Evolutionary conservation across 169 alveolate genomes (phyloP), one percentile per base, ranked within the genome.

Genomic region (Eimeria necatrix): DNA sequence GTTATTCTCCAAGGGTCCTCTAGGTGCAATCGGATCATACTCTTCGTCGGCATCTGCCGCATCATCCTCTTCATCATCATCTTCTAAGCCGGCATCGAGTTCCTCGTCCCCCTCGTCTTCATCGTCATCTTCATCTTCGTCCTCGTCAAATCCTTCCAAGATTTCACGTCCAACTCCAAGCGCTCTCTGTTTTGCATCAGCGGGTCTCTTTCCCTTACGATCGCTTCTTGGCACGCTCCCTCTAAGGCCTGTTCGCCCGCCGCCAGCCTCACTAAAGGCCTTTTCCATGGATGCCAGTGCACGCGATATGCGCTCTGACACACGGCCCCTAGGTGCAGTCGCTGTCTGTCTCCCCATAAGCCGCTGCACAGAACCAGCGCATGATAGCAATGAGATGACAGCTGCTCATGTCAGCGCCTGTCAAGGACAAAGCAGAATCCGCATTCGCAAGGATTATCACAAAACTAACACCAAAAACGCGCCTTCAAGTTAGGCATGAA

Each of bases 11-110:
- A 93, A 88, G 0, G 95, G 95, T 46, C 95, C 95, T 12, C 93
- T 83, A 6, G 95, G 95, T 53, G 95, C 89, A 52, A 92, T 81
- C 6, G 95, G 95, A 60, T 92, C 95, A 52, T 92, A 92, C 18
- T 80, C 95, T 49, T 92, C 95, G 26, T 92, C 95, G 4, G 74
- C 95, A 32, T 80, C 89, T 4, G 26, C 71, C 59, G 60, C 95
- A 4, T 80, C 92, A 14, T 92, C 95, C n/a, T 78, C 91, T 6
- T 22, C 68, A n/a, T 78, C 95, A 4, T 61, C 87, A 9, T 56
- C 73, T 0, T 64, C 71, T 12, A 80, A 92, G 9, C 26, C 85
- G n/a, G 60, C 95, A n/a, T 80, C 92, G 12, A 80, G 93, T n/a
- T 51, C 46, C 14, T 76, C 85, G 7, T 41, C 76, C 64, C 51